Evolutionary conservation across 345 rosid genomes (phyloP).

Genomic region (Melaleuca quinquenervia): DNA sequence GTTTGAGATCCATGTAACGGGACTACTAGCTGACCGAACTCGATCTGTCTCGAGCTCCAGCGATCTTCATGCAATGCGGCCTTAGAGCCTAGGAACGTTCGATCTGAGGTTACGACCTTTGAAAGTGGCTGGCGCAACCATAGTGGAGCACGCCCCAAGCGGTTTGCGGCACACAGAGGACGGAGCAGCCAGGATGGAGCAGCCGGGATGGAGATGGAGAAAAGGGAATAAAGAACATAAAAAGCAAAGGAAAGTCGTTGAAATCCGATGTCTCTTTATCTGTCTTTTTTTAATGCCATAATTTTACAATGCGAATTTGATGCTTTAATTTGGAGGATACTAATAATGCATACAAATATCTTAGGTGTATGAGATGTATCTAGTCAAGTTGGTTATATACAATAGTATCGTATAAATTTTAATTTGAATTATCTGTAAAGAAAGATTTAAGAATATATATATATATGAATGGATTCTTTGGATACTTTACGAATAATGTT

Average conservation of each 20-base stretch:
- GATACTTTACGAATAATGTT: background rate
- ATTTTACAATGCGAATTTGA: background rate
- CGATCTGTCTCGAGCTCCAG: background rate
- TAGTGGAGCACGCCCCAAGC: background rate
- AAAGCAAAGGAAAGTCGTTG: background rate
- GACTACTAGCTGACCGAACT: background rate
- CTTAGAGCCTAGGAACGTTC: background rate
- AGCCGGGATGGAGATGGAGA: background rate
- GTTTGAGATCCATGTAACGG: no score
- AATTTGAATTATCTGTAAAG: background rate
- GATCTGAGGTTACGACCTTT: background rate
- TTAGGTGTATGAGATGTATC: background rate
- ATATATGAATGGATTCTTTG: background rate
- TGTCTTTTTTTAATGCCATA: background rate
- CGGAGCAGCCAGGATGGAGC: background rate
- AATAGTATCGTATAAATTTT: background rate
- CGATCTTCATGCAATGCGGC: background rate
- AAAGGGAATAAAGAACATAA: background rate
- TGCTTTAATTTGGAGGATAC: background rate
- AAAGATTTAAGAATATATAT: background rate
- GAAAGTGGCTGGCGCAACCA: background rate
- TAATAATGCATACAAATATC: background rate
- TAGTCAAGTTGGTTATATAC: background rate
- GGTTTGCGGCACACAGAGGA: background rate
- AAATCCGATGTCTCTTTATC: background rate